Percentiles rank a stretch among this genome's conserved stretches.
phyloP scores from a whole-genome alignment of 2,329 filamentous ascomycete species.

The Talaromyces sp. region DNA sequence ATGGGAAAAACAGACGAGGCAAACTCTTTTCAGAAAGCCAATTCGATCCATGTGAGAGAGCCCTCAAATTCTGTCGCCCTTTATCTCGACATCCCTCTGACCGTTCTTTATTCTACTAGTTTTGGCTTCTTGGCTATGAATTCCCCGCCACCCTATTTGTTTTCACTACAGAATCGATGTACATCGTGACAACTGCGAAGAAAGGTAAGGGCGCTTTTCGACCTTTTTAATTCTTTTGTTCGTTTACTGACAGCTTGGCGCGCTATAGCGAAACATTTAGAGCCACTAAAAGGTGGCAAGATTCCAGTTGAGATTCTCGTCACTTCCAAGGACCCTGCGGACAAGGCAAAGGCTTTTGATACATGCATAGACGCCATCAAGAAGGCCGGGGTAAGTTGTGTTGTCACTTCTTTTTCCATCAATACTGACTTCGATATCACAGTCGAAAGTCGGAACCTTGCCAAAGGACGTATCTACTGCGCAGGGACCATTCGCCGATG shows the following conservation, averaged over 20 bases:
- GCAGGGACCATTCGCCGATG: conserved; percentile 83
- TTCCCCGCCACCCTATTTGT: conserved; percentile 95
- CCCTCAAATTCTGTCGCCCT: conserved; percentile 5
- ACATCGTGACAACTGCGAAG: conserved; percentile 92
- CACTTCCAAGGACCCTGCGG: conserved; percentile 81
- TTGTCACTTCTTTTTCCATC: neutral
- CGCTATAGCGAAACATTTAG: conserved; percentile 75
- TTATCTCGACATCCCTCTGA: conserved; percentile 6
- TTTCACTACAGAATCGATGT: conserved; percentile 79
- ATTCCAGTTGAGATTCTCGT: conserved; percentile 89
- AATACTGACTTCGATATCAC: conserved; percentile 2
- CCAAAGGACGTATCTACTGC: conserved; percentile 68
- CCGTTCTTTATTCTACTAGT: conserved; percentile 48
- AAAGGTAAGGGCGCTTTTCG: conserved; percentile 60
- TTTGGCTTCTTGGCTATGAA: conserved; percentile 97
- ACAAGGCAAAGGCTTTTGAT: conserved; percentile 85
- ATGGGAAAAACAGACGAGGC: conserved; percentile 94
- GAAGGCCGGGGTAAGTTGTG: conserved; percentile 65
- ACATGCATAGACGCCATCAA: conserved; percentile 84
- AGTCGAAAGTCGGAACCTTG: conserved; percentile 87
- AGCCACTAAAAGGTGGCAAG: conserved; percentile 85
- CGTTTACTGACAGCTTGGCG: neutral
- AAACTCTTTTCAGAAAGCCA: conserved; percentile 87
- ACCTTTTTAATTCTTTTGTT: neutral
- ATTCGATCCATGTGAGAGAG: conserved; percentile 76